Evolutionary conservation across 768 basidiomycete genomes (phyloP).

Genomic region (Grammothele lineata): DNA sequence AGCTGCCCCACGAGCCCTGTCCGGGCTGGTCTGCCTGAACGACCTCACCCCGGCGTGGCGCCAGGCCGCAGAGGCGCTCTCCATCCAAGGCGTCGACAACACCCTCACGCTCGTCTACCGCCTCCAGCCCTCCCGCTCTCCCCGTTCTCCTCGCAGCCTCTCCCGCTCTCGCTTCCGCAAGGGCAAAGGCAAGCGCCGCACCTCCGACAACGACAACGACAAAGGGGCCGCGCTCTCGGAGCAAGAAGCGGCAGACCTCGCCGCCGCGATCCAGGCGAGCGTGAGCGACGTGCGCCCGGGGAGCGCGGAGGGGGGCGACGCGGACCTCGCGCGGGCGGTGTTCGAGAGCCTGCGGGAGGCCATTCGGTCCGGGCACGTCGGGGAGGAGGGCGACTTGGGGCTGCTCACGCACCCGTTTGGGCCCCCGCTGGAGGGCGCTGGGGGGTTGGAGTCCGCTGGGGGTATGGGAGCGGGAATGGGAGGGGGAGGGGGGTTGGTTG

Average conservation of each 20-base stretch:
- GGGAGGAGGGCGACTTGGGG: background rate
- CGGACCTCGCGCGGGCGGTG: conserved; percentile 19
- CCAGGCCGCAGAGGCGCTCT: conserved; percentile 18
- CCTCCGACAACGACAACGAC: background rate
- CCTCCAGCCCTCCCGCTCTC: conserved; percentile 11
- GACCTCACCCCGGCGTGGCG: conserved; percentile 32
- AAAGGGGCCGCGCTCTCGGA: background rate
- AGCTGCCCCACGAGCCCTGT: background rate
- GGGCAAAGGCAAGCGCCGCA: background rate
- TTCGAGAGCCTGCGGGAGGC: conserved; percentile 19
- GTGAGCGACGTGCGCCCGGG: conserved; percentile 24
- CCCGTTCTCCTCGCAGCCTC: too few species aligned
- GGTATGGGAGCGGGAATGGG: too few species aligned
- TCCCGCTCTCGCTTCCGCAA: too few species aligned
- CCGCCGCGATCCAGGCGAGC: conserved; percentile 45
- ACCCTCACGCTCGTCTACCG: conserved; percentile 52
- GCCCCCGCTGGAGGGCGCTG: background rate
- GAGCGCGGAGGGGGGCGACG: conserved; percentile 12
- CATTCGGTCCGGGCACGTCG: background rate
- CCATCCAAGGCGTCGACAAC: conserved; percentile 33
- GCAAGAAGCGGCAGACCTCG: conserved; percentile 40
- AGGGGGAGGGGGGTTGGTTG: background rate
- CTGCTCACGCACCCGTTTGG: conserved; percentile 10
- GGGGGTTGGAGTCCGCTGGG: background rate
- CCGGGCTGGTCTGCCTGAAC: conserved; percentile 22